These are phyloP conservation scores for Scheffersomyces titani DNA, from an alignment of 1,139 yeast genomes.

Conservation along the genomic window DNA sequence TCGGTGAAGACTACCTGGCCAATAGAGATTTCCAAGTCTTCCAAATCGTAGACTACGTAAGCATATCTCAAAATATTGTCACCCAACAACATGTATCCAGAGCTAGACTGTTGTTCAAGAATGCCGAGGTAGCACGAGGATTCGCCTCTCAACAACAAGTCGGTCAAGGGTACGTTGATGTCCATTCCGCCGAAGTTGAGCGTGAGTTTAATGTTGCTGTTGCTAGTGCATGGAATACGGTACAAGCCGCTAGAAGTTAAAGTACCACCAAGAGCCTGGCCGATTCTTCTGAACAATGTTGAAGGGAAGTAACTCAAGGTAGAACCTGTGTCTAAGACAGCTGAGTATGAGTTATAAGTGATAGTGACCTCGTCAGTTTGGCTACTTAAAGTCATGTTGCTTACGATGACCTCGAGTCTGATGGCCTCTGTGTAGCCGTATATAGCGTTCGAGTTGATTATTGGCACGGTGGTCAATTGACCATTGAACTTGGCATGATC, in stretches of 20 bases:
- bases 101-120: slow-evolving; percentile 19
- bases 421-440: slow-evolving; percentile 23
- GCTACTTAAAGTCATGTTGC: slow-evolving; percentile 13
- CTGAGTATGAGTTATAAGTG: slow-evolving; percentile 11
- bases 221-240: slow-evolving; percentile 21
- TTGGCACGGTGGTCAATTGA: slow-evolving; percentile 33
- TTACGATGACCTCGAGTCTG: slow-evolving; percentile 28
- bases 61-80: slow-evolving; percentile 74
- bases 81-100: slow-evolving; percentile 48
- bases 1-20: slow-evolving; percentile 57
- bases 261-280: slow-evolving; percentile 28
- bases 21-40: slow-evolving; percentile 59
- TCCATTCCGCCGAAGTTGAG: slow-evolving; percentile 55
- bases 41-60: slow-evolving; percentile 78
- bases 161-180: slow-evolving; percentile 47
- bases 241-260: slow-evolving; percentile 37
- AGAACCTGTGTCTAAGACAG: slow-evolving; percentile 23
- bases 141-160: slow-evolving; percentile 23
- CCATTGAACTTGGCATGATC: slow-evolving; percentile 56
- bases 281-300: slow-evolving; percentile 26
- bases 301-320: slow-evolving; percentile 39
- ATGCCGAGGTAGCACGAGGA: slow-evolving; percentile 32
- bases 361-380: slow-evolving; percentile 5
- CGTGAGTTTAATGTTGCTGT: slow-evolving; percentile 22
- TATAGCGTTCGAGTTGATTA: slow-evolving; percentile 21